These are phyloP conservation scores for Tremella fuciformis DNA, from an alignment of 768 basidiomycete genomes.

Conservation along the genomic window DNA sequence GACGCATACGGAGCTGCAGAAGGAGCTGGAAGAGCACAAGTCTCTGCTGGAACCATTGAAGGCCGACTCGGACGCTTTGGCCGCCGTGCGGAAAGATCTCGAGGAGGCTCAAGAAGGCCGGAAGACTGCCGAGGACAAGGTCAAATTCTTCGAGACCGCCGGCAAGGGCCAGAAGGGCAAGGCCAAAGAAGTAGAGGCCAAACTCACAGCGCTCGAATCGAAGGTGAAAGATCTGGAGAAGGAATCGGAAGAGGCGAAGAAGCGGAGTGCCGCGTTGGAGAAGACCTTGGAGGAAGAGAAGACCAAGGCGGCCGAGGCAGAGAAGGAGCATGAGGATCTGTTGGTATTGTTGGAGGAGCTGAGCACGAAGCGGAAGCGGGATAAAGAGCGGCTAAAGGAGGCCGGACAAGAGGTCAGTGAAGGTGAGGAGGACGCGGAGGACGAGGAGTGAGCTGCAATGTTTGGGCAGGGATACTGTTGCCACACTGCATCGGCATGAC, in stretches of 20 bases:
- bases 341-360: slow-evolving; percentile 90
- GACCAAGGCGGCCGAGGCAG: slow-evolving; percentile 71
- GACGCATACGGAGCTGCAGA: not conserved
- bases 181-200: not conserved
- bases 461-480: too few relatives aligned
- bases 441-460: slow-evolving; percentile 53
- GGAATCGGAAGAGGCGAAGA: slow-evolving; percentile 21
- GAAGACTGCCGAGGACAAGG: not conserved
- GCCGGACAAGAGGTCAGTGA: slow-evolving; percentile 85
- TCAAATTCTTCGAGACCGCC: too few relatives aligned
- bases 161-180: not conserved
- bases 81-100: not conserved
- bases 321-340: slow-evolving; percentile 95
- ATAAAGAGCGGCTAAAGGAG: slow-evolving; percentile 73
- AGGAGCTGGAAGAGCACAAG: slow-evolving; percentile 4
- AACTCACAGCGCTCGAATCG: slow-evolving; percentile 14
- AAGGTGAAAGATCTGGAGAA: slow-evolving; percentile 28
- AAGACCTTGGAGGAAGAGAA: slow-evolving; percentile 59
- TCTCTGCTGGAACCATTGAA: not conserved
- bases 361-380: slow-evolving; percentile 74
- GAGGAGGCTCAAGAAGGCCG: not conserved
- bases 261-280: slow-evolving; percentile 29
- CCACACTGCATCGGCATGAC: too few relatives aligned
- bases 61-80: not conserved
- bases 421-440: slow-evolving; percentile 66